Evolutionary conservation across 768 basidiomycete species (phyloP), one percentile per base, ranked within the genome.

Genomic region (Lentinula detonsa): DNA sequence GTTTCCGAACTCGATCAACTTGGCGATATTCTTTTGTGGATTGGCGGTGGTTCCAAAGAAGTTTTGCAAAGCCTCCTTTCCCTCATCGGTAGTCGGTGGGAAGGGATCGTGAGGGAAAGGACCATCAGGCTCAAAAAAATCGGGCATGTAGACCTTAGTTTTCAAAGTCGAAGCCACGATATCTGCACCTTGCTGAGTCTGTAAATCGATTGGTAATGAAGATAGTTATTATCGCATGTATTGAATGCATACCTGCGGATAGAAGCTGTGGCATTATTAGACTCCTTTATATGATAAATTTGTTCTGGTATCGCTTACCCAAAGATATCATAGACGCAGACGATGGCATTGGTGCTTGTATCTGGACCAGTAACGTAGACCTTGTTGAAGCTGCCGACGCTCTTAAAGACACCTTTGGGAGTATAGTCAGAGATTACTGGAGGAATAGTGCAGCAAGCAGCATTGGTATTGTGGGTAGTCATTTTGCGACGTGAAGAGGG

Each of bases 171-270:
- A 72, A 0, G 84, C 82, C 58, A 88, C 75, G 57, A 86, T 83
- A 66, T 88, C 86, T 18, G 83, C 84, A 35, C 85, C 86, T 68
- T 87, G 83, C 67, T 83, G 81, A 3, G 85, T 86, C 70, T 85
- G 23, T 9, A 9, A 35, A 50, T 34, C 39, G 23, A 16, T 43
- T 4, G 13, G 5, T 5, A 40, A n/a, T 42, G 46, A 45, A n/a
- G 21, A 33, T 2, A 21, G 7, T 56, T 31, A 18, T 39, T 33
- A 35, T 56, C 42, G 16, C 16, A 43, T 7, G 15, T 2, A 23
- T 51, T 16, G 35, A 37, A 8, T 8, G 34, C 33, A 21, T 59
- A 50, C 58, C 48, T 59, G 83, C 5, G 84, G 84, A 73, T 80
- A 85, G 74, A 76, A 82, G 13, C 81, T 83, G 58, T 3, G 15